Base-by-base conservation (phyloP, 169 alveolate species). In the Plasmodium inui region DNA sequence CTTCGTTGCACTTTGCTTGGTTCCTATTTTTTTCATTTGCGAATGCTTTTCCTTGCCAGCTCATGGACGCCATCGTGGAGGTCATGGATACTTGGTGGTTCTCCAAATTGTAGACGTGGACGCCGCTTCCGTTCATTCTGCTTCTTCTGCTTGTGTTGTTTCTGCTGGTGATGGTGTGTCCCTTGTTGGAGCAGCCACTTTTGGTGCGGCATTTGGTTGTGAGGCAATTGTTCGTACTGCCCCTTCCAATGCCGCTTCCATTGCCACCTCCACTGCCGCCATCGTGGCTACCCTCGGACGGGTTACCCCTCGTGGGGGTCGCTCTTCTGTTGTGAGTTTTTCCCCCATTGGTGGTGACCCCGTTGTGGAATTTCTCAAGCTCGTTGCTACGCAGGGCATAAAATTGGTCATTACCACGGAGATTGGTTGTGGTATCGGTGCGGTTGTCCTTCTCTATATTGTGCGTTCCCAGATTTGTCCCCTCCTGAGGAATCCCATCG, bases 1-100 rank as follows among this genome's bases (percentile, higher is more conserved):
- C 37, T 83, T 83, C 26, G 39, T 8, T 53, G 50, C 46, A 39
- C 19, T 67, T 34, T 50, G 22, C 19, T 22, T 83, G 22, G 22
- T 14, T 83, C 9, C 2, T 61, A 19, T 61, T 19, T 22, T 83
- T 50, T 26, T 17, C 71, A 50, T 44, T 46, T 32, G 89, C 14
- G 17, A 81, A 28, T 78, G 5, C 89, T 37, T 57, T 41, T 44
- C 39, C 67, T 85, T 74, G 74, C 37, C 44, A 37, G 30, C 84
- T 74, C 34, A 72, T 55, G 19, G 93, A 73, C 1, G 85, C 84
- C 55, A 81, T 53, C 3, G 93, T 85, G 2, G 93, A 85, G 3
- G 93, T 85, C 46, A 82, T 85, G 53, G 93, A 85, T 17, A 85
- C 39, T 85, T 85, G 81, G 30, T 55, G 93, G 53, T 85, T 85